Evolutionary conservation across 768 basidiomycete species (phyloP).

Genomic region (Suillus variegatus): DNA sequence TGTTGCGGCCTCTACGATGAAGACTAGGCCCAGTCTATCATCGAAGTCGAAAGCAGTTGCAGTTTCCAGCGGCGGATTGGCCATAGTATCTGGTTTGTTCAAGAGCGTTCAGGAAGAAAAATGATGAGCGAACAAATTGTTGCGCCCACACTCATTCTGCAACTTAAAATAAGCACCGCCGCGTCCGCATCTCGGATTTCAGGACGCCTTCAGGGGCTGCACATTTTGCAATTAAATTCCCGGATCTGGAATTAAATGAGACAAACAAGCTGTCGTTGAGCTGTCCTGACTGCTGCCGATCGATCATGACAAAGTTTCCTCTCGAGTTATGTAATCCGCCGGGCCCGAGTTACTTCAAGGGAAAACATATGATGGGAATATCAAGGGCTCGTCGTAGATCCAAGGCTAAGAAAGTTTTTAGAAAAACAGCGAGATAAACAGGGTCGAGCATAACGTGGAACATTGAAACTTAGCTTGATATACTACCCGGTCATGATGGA

Average conservation of each 20-base stretch:
- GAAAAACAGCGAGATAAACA: too few species aligned
- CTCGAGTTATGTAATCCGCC: neutral
- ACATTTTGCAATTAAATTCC: neutral
- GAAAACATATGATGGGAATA: neutral
- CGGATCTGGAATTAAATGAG: neutral
- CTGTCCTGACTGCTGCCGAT: neutral
- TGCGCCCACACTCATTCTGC: neutral
- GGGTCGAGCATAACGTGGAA: neutral
- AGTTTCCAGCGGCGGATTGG: neutral
- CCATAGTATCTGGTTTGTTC: neutral
- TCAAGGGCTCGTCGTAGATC: neutral
- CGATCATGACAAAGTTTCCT: slow-evolving; percentile 1
- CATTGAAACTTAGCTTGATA: too few species aligned
- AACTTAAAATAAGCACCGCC: neutral
- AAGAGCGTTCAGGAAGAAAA: neutral
- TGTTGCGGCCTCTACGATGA: slow-evolving; percentile 32
- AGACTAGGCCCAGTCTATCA: slow-evolving; percentile 30
- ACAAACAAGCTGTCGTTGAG: neutral
- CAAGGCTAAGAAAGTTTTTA: neutral
- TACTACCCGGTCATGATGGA: too few species aligned
- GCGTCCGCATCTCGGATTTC: neutral
- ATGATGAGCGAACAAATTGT: neutral
- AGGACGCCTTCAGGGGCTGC: neutral
- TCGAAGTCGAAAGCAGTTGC: slow-evolving; percentile 18
- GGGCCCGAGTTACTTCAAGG: neutral